Conservation (phyloP, 176 grass and related monocot species). For the Eleusine indica region DNA sequence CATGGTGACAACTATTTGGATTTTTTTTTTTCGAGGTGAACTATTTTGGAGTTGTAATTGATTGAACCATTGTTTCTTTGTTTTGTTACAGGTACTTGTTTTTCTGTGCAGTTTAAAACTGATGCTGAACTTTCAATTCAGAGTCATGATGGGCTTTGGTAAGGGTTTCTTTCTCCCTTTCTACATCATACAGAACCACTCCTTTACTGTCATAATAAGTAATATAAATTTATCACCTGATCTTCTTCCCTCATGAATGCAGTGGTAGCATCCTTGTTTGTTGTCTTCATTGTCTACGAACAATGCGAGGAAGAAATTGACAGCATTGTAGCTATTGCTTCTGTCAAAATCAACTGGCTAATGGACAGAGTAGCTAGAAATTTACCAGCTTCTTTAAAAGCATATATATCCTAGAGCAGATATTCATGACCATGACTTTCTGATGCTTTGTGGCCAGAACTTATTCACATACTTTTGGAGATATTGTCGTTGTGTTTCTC, state of each 20-base stretch:
- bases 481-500: neutral
- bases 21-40: neutral
- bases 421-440: constrained; percentile 22
- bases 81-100: constrained; percentile 57
- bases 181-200: constrained; percentile 1
- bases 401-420: constrained; percentile 36
- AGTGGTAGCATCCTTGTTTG: constrained; percentile 75
- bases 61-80: constrained; percentile 44
- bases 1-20: constrained; percentile 7
- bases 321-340: constrained; percentile 46
- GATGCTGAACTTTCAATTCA: constrained; percentile 64
- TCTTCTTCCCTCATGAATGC: constrained; percentile 22
- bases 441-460: constrained; percentile 23
- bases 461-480: constrained; percentile 28
- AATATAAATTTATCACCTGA: constrained; percentile 22
- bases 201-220: neutral
- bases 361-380: constrained; percentile 38
- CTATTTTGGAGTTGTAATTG: constrained; percentile 8
- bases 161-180: constrained; percentile 40
- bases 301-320: constrained; percentile 89
- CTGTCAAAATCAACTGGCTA: constrained; percentile 49
- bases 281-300: constrained; percentile 93
- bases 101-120: constrained; percentile 72
- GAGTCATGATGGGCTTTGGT: constrained; percentile 67
- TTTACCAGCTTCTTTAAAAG: constrained; percentile 46